Percentiles rank a stretch among this genome's conserved stretches.
phyloP scores from a whole-genome alignment of 805 yeast genomes.

The Saccharomycopsis sp. region DNA sequence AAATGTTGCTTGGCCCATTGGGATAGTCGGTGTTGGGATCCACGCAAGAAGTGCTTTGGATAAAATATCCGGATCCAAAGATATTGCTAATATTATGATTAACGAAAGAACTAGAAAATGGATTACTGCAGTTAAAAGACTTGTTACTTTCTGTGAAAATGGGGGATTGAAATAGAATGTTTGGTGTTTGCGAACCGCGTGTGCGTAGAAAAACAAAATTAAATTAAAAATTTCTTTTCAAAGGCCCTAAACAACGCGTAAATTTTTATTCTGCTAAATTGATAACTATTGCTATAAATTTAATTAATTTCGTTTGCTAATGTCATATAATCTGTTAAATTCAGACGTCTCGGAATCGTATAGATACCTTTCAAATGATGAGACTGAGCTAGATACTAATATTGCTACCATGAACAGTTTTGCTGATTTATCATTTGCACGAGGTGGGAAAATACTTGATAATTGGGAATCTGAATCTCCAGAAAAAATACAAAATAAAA shows the following conservation, averaged over 20 bases:
- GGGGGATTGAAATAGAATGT: too few species aligned
- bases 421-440: slow-evolving; percentile 15
- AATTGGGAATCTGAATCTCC: slow-evolving; percentile 16
- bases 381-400: slow-evolving; percentile 14
- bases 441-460: slow-evolving; percentile 14
- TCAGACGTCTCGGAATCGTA: slow-evolving; percentile 18
- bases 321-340: not conserved
- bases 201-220: too few species aligned
- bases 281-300: too few species aligned
- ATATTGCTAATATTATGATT: slow-evolving; percentile 65
- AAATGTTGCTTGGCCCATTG: slow-evolving; percentile 90
- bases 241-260: too few species aligned
- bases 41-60: slow-evolving; percentile 65
- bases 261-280: too few species aligned
- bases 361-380: slow-evolving; percentile 18
- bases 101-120: slow-evolving; percentile 70
- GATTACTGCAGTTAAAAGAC: slow-evolving; percentile 67
- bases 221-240: too few species aligned
- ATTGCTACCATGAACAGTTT: slow-evolving; percentile 8
- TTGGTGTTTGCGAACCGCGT: not conserved
- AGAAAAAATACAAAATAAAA: not conserved
- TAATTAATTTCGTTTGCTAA: too few species aligned
- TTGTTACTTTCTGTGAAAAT: slow-evolving; percentile 50
- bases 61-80: slow-evolving; percentile 45
- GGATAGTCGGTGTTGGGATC: slow-evolving; percentile 71